Evolutionary conservation across 169 alveolate species (phyloP).

Genomic region (Plasmodium chabaudi): DNA sequence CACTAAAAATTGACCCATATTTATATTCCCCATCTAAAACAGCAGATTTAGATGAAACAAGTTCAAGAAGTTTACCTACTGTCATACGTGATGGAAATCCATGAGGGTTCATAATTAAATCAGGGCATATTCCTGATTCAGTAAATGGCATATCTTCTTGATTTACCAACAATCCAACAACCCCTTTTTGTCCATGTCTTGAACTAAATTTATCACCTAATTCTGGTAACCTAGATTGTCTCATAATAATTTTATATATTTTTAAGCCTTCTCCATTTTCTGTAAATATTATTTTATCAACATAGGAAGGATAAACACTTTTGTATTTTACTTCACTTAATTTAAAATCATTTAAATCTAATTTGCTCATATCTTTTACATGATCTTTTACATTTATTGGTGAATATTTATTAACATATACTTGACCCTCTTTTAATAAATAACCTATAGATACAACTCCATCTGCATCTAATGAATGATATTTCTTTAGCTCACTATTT

Average conservation of each 20-base stretch:
- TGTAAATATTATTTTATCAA: slow-evolving; percentile 96
- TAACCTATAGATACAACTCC: slow-evolving; percentile 96
- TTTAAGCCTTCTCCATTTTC: slow-evolving; percentile 93
- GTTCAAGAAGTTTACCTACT: slow-evolving; percentile 99
- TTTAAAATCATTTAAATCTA: slow-evolving; percentile 77
- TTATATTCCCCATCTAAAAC: slow-evolving; percentile 95
- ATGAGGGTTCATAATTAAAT: slow-evolving; percentile 99
- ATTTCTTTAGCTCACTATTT: slow-evolving; percentile 48
- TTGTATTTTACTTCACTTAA: slow-evolving; percentile 80
- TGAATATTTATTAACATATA: slow-evolving; percentile 89
- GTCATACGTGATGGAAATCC: slow-evolving; percentile 99
- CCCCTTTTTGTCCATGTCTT: slow-evolving; percentile 99
- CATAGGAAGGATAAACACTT: slow-evolving; percentile 87
- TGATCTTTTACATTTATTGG: slow-evolving; percentile 87
- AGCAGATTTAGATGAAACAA: slow-evolving; percentile 97
- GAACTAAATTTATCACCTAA: slow-evolving; percentile 98
- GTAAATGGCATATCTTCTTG: slow-evolving; percentile 99
- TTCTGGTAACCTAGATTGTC: slow-evolving; percentile 98
- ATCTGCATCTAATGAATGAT: slow-evolving; percentile 90
- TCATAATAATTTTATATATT: slow-evolving; percentile 92
- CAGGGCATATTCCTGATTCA: slow-evolving; percentile 99
- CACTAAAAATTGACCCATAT: slow-evolving; percentile 99
- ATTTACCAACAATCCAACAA: slow-evolving; percentile 98
- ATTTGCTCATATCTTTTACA: slow-evolving; percentile 77
- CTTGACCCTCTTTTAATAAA: slow-evolving; percentile 92